Evolutionary conservation across 495 filamentous ascomycete species (phyloP).

Genomic region (Trichoderma virens): DNA sequence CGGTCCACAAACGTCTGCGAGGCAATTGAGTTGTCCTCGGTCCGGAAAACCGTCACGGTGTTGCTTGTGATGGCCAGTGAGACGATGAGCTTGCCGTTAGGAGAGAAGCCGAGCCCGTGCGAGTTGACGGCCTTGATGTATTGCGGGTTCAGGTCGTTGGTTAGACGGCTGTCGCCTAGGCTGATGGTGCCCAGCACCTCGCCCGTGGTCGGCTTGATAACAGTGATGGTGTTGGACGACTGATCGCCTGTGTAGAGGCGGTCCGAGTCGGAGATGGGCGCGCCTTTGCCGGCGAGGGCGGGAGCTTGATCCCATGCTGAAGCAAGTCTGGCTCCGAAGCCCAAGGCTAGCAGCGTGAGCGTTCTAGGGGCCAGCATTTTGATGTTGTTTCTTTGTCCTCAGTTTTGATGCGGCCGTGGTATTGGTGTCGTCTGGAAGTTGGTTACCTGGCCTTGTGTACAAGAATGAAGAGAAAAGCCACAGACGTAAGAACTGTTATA

Average conservation of each 20-base stretch:
- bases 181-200: conserved; percentile 19
- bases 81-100: conserved; percentile 19
- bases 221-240: conserved; percentile 21
- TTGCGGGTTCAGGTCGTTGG: conserved; percentile 17
- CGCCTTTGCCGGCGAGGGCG: conserved; percentile 8
- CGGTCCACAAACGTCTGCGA: conserved; percentile 17
- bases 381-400: background rate
- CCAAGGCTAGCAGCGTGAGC: background rate
- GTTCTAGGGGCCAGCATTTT: background rate
- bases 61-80: conserved; percentile 17
- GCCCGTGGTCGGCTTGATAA: conserved; percentile 16
- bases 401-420: background rate
- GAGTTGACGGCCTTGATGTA: conserved; percentile 17
- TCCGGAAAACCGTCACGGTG: conserved; percentile 19
- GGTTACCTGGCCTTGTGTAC: no score
- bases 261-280: conserved; percentile 15
- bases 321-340: background rate
- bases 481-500: no score
- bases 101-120: conserved; percentile 19
- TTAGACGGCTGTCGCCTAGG: conserved; percentile 15
- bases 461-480: no score
- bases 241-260: conserved; percentile 21
- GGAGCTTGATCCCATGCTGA: background rate
- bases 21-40: conserved; percentile 16
- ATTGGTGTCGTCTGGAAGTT: no score